Evolutionary conservation across 75 land plant genomes (phyloP).

Genomic region (Sequoia sempervirens): DNA sequence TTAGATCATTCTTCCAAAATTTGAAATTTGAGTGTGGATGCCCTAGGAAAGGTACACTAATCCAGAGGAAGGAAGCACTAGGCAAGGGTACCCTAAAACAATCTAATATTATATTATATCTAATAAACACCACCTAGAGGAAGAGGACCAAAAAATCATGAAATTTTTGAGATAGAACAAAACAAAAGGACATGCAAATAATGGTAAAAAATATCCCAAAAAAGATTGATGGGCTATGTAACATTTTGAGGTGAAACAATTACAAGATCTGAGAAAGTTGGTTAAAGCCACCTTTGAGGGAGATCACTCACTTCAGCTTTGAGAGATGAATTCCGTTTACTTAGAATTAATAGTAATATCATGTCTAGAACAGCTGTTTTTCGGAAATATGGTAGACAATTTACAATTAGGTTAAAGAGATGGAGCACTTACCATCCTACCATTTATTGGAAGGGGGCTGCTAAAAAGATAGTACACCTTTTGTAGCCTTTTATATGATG

Average conservation of each 20-base stretch:
- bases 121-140: not conserved
- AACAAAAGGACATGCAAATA: not conserved
- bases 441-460: not conserved
- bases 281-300: not conserved
- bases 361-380: not conserved
- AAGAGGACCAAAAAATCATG: not conserved
- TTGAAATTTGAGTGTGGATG: too few relatives aligned
- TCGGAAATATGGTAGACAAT: not conserved
- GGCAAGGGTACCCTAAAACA: too few relatives aligned
- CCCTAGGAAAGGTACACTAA: too few relatives aligned
- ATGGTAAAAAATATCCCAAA: not conserved
- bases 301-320: not conserved
- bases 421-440: not conserved
- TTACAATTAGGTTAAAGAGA: not conserved
- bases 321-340: not conserved
- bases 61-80: too few relatives aligned
- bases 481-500: not conserved
- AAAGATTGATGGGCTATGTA: not conserved
- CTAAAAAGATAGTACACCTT: not conserved
- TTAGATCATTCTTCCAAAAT: too few relatives aligned
- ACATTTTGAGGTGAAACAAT: not conserved
- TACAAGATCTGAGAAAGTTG: not conserved
- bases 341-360: not conserved
- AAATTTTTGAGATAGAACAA: not conserved
- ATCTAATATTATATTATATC: too few relatives aligned